Base-by-base conservation (phyloP, 1,139 yeast genomes). In the Hemisphaericaspora xylofermentans region DNA sequence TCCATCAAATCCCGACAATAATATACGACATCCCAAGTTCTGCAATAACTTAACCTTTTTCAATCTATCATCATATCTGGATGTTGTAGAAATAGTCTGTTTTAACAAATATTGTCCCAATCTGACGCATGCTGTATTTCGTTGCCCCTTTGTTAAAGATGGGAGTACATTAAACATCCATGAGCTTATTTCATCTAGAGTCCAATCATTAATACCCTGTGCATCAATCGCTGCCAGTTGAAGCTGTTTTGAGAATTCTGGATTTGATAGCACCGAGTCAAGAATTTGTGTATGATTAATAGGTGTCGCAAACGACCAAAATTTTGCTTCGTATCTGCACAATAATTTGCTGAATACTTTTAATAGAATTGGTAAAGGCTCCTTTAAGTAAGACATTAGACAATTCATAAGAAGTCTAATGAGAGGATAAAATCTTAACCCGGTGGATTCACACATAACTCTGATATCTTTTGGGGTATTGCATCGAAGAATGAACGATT, bases 351-450 rank as follows among this genome's bases (percentile, higher is more conserved):
- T 53, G 27, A 84, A 65, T 2, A 76, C 74, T 39, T 74, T 60
- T 22, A 85, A 60, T 5, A 82, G 58, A 18, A 68, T 59, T 0
- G 85, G 87, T 18, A 84, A 57, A 0, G 91, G 83, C 16, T 63
- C 63, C 34, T 71, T 63, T n/a, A 75, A 60, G 33, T 61, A 63
- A 0, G 84, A 71, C 72, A 74, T 69, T 41, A 76, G 60, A 56
- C 68, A 78, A 48, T 74, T 78, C 50, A 65, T 67, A 43, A 74
- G 64, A 2, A 82, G 71, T 19, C 68, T 63, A 19, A 73, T 56
- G 6, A 81, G 53, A 1, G 84, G 60, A 58, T 50, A 75, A 56
- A 53, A 74, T 35, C 74, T 64, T 46, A 74, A 66, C 34, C 65
- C 58, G 14, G 63, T 58, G 38, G 58, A 49, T 38, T 64, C 62